Conservation (phyloP, 2,329 filamentous ascomycete species). For the Lecanicillium sp. region DNA sequence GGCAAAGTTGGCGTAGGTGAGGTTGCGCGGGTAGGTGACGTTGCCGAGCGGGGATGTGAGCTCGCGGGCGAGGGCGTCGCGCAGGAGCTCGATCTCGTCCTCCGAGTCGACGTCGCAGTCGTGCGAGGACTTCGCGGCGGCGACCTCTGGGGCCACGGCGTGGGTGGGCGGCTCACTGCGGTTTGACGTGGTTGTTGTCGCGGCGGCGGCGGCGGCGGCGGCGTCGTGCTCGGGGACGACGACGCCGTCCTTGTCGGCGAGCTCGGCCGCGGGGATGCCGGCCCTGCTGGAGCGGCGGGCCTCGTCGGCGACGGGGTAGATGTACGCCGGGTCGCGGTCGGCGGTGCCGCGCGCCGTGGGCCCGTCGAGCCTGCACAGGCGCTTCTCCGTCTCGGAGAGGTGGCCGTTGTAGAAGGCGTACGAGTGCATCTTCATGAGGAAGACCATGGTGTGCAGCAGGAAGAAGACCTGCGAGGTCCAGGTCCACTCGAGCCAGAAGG, state of each 20-base stretch:
- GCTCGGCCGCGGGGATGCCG: slow-evolving; percentile 23
- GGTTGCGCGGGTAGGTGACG: slow-evolving; percentile 83
- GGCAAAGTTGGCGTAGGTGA: slow-evolving; percentile 73
- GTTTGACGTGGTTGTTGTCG: too few relatives aligned
- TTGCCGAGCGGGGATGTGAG: slow-evolving; percentile 85
- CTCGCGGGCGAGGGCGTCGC: slow-evolving; percentile 83
- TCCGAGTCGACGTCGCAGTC: slow-evolving; percentile 24
- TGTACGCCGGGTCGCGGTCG: slow-evolving; percentile 64
- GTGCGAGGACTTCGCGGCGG: too few relatives aligned
- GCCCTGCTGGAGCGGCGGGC: slow-evolving; percentile 33
- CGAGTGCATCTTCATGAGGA: slow-evolving; percentile 99
- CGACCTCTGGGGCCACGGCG: too few relatives aligned
- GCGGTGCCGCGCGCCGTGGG: slow-evolving; percentile 52
- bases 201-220: not conserved
- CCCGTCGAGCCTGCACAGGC: slow-evolving; percentile 71
- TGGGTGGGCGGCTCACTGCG: too few relatives aligned
- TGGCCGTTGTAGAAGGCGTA: slow-evolving; percentile 98
- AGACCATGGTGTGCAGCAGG: slow-evolving; percentile 79
- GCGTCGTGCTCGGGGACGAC: slow-evolving; percentile 6
- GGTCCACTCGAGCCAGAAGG: slow-evolving; percentile 82
- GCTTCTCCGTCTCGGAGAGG: slow-evolving; percentile 77
- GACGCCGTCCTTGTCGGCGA: slow-evolving; percentile 9
- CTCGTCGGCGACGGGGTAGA: slow-evolving; percentile 62
- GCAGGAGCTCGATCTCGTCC: slow-evolving; percentile 60
- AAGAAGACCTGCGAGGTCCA: slow-evolving; percentile 98